phyloP scores from a whole-genome alignment of 2,329 filamentous ascomycete genomes.

The Claviceps citrina region DNA sequence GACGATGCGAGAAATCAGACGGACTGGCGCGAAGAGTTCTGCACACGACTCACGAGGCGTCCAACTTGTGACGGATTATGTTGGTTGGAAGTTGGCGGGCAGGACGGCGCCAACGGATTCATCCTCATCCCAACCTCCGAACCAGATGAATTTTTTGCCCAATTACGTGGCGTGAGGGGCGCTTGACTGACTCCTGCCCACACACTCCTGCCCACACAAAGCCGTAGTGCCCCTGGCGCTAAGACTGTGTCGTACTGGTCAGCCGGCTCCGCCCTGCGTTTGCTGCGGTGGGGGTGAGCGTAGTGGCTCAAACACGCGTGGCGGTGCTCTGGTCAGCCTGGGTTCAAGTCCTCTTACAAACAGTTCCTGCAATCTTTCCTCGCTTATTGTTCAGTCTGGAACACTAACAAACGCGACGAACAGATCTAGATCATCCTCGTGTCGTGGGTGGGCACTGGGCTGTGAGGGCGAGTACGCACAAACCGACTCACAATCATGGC shows the following conservation, averaged over 20 bases:
- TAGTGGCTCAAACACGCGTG: neutral
- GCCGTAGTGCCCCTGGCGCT: slow-evolving; percentile 2
- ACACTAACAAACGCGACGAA: neutral
- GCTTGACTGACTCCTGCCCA: neutral
- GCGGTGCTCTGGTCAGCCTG: neutral
- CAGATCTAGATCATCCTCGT: too few species aligned
- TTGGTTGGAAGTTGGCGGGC: neutral
- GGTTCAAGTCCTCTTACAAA: too few species aligned
- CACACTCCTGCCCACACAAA: neutral
- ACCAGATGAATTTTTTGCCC: neutral
- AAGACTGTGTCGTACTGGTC: too few species aligned
- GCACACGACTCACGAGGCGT: too few species aligned
- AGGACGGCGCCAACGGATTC: neutral
- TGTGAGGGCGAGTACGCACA: too few species aligned
- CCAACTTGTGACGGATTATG: too few species aligned
- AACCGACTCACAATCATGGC: too few species aligned
- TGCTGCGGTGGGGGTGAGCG: slow-evolving; percentile 1
- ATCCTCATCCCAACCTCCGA: neutral
- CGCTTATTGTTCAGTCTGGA: neutral
- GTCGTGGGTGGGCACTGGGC: too few species aligned
- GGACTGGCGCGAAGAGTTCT: too few species aligned
- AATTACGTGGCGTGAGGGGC: neutral
- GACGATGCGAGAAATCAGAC: too few species aligned
- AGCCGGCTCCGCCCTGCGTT: too few species aligned
- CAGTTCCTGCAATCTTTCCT: neutral